phyloP scores from a whole-genome alignment of 192 early-diverging fungal genomes.

The Globomyces pollinis-pini region DNA sequence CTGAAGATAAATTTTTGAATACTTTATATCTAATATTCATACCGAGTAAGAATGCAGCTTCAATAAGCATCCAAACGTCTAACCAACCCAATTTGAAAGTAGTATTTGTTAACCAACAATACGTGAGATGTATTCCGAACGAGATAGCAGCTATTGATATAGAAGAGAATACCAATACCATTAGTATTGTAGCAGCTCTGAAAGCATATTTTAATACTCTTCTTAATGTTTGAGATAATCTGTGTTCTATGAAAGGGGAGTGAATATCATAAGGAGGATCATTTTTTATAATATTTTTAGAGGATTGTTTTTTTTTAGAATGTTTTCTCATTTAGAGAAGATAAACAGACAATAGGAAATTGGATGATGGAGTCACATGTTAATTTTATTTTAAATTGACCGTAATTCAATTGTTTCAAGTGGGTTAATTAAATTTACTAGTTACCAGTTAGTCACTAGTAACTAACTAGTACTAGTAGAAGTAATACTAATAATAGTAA shows the following conservation, averaged over 20 bases:
- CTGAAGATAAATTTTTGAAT: constrained; percentile 1
- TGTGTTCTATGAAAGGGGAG: constrained; percentile 8
- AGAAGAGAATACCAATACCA: constrained; percentile 8
- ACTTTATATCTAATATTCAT: constrained; percentile 1
- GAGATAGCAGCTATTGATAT: background rate
- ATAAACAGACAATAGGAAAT: too few relatives aligned
- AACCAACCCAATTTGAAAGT: background rate
- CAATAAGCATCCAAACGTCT: constrained; percentile 1
- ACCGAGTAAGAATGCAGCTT: background rate
- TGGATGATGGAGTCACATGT: too few relatives aligned
- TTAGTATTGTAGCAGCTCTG: background rate
- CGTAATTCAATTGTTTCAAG: too few relatives aligned
- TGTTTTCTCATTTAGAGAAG: too few relatives aligned
- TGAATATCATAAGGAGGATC: constrained; percentile 1
- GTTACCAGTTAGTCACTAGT: too few relatives aligned
- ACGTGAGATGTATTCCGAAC: background rate
- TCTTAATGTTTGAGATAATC: background rate
- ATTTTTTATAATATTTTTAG: too few relatives aligned
- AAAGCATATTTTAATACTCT: constrained; percentile 8
- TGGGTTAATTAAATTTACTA: too few relatives aligned
- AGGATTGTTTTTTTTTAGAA: too few relatives aligned
- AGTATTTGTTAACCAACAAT: background rate
- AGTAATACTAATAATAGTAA: too few relatives aligned
- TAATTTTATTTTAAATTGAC: too few relatives aligned
- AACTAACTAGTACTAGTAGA: too few relatives aligned